phyloP scores from a whole-genome alignment of 2,329 filamentous ascomycete species.

The Coniochaeta hoffmannii region DNA sequence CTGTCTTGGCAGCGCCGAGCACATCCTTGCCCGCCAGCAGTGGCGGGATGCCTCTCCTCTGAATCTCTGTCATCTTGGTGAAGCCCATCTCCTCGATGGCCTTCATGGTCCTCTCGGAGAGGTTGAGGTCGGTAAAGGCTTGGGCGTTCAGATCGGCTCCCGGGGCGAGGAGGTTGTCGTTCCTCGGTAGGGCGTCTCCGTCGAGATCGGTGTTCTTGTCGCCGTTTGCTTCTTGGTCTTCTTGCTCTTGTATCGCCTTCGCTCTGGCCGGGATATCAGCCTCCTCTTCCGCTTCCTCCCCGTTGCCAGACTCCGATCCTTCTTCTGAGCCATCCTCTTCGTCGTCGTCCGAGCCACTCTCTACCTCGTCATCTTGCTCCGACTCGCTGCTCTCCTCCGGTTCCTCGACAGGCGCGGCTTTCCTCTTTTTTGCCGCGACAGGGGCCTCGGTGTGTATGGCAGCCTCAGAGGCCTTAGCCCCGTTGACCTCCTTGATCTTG shows the following conservation, averaged over 20 bases:
- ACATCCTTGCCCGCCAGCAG: constrained; percentile 86
- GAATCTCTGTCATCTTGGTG: constrained; percentile 92
- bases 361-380: constrained; percentile 8
- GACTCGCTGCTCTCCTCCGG: constrained; percentile 4
- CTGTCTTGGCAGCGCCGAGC: constrained; percentile 91
- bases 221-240: constrained; percentile 15
- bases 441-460: constrained; percentile 5
- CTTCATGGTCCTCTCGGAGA: constrained; percentile 83
- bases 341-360: constrained; percentile 7
- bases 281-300: not conserved
- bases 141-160: constrained; percentile 54
- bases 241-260: constrained; percentile 4
- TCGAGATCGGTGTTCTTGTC: constrained; percentile 23
- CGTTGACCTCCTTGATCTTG: constrained; percentile 23
- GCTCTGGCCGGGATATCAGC: constrained; percentile 6
- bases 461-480: constrained; percentile 11
- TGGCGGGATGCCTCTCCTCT: constrained; percentile 79
- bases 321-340: constrained; percentile 4
- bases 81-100: constrained; percentile 90
- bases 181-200: constrained; percentile 25
- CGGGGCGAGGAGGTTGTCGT: constrained; percentile 48
- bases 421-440: constrained; percentile 9
- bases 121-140: constrained; percentile 72
- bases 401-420: constrained; percentile 7
- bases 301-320: not conserved